Evolutionary conservation across 1,139 yeast species (phyloP).

Genomic region (Blastobotrys capitulatus): DNA sequence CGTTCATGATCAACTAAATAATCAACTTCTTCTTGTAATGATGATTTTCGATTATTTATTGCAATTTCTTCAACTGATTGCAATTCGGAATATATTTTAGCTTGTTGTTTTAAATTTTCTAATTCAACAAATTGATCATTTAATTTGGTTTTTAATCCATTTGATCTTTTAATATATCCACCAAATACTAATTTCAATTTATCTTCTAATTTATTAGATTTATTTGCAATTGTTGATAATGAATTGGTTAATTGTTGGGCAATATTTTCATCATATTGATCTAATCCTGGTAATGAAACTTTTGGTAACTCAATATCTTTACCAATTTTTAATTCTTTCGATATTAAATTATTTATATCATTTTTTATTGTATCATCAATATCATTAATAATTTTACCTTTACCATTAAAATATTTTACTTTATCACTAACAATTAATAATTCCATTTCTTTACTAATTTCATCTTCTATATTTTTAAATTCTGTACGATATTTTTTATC

Average conservation of each 20-base stretch:
- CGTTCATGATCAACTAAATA: constrained; percentile 38
- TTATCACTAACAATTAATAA: constrained; percentile 47
- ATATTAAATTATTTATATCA: constrained; percentile 20
- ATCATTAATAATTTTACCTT: constrained; percentile 33
- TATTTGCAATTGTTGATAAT: constrained; percentile 23
- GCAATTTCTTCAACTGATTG: constrained; percentile 34
- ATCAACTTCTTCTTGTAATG: constrained; percentile 40
- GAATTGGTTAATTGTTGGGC: constrained; percentile 19
- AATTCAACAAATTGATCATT: constrained; percentile 28
- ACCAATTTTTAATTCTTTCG: constrained; percentile 29
- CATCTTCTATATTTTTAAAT: constrained; percentile 7
- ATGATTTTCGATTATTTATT: constrained; percentile 30
- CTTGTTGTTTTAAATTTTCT: constrained; percentile 27
- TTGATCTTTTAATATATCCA: constrained; percentile 36
- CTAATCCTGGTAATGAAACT: constrained; percentile 3
- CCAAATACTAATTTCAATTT: constrained; percentile 31
- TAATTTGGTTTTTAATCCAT: constrained; percentile 29
- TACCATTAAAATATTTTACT: constrained; percentile 28
- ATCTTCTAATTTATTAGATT: constrained; percentile 34
- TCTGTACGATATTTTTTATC: not conserved
- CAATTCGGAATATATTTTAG: constrained; percentile 27
- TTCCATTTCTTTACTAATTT: constrained; percentile 38
- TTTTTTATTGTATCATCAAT: constrained; percentile 38
- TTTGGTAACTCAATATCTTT: constrained; percentile 22
- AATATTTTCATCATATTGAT: constrained; percentile 10